phyloP scores from a whole-genome alignment of 2,329 filamentous ascomycete genomes.

The Huntiella savannae region DNA sequence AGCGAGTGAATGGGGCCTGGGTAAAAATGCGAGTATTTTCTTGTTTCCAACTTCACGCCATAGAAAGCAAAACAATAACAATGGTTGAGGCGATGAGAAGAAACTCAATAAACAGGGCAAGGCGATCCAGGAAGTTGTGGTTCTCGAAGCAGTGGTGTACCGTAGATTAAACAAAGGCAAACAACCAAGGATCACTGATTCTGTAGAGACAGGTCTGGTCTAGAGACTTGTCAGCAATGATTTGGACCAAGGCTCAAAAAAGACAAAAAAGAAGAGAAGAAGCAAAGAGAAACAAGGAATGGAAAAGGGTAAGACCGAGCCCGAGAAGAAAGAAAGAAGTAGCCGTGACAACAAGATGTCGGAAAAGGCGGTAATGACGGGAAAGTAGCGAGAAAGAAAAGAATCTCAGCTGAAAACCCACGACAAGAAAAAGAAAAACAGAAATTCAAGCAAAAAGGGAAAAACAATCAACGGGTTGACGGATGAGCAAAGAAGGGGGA shows the following conservation, averaged over 20 bases:
- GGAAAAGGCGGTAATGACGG: neutral
- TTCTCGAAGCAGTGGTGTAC: too few relatives aligned
- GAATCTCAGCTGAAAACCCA: neutral
- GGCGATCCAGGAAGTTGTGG: too few relatives aligned
- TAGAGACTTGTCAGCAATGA: neutral
- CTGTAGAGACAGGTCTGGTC: too few relatives aligned
- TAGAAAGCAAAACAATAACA: neutral
- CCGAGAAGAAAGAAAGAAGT: slow-evolving; percentile 11
- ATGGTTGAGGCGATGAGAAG: neutral
- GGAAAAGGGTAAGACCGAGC: slow-evolving; percentile 10
- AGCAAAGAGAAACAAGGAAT: slow-evolving; percentile 8
- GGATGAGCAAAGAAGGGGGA: neutral
- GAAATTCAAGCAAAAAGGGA: neutral
- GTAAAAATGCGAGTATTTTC: too few relatives aligned
- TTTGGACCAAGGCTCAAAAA: neutral
- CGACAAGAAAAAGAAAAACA: neutral
- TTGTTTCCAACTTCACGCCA: too few relatives aligned
- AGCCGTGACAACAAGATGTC: slow-evolving; percentile 2
- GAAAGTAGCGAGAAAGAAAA: neutral
- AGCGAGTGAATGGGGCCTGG: too few relatives aligned
- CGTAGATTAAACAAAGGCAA: neutral
- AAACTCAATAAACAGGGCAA: neutral
- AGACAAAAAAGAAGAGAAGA: slow-evolving; percentile 11
- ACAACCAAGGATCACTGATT: neutral
- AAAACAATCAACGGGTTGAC: neutral